Evolutionary conservation across 257 asterid genomes (phyloP), one percentile per base, ranked within the genome.

Genomic region (Schizonepeta tenuifolia): DNA sequence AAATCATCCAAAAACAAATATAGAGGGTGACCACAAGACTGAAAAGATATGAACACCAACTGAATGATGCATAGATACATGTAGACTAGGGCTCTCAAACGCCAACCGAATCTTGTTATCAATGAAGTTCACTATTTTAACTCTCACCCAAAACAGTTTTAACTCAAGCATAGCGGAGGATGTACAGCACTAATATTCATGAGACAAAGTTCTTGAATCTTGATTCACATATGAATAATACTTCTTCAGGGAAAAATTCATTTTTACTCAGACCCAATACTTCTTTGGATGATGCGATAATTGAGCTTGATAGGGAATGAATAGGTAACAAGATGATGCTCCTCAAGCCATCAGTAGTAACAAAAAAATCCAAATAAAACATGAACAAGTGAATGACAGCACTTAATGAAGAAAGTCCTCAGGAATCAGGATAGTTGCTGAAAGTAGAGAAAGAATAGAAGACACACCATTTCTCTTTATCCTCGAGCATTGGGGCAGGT

Each of bases 401-500:
- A 67, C 68, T 31, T 38, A 7, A 68, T 18, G 35, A 57, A 17
- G 24, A 14, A 55, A 61, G 24, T 50, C 46, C 46, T 50, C 65
- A 75, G 68, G 41, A 36, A 7, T 31, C 36, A 31, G 36, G 36
- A 31, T 9, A 72, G 49, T 31, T 55, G 44, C 43, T 57, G 64
- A 59, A 77, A 72, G 31, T 41, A 60, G 70, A 65, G 26, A 62
- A 79, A 65, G 82, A 56, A 47, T 79, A 65, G 55, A 81, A 71
- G 82, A 71, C 89, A 70, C 70, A 91, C 99, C 99, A 94, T 83
- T 91, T 94, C 78, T 94, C 98, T 83, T 92, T 94, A 79, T 94
- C 99, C 83, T 91, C 98, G 14, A 94, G 99, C 99, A 91, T 94
- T 60, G 99, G 99, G 81, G 99, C 97, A 65, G 99, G 98, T 80